Evolutionary conservation across 140 eudicot genomes (phyloP).

Genomic region (Stevia rebaudiana): DNA sequence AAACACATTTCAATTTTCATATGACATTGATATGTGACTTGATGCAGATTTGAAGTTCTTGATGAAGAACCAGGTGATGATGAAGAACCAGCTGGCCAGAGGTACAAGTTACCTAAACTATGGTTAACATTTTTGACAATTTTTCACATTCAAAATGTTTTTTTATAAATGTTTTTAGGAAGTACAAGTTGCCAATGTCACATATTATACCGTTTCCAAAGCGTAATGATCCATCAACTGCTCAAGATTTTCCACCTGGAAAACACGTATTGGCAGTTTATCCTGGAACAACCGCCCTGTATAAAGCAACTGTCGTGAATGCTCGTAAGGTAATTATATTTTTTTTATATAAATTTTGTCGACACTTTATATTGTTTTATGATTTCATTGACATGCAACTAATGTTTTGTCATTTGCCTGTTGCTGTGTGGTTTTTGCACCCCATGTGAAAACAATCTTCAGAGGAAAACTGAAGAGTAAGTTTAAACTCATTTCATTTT

Average conservation of each 20-base stretch:
- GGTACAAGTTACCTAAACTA: slow-evolving; percentile 33
- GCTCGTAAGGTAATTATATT: slow-evolving; percentile 65
- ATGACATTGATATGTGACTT: not conserved
- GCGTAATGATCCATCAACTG: slow-evolving; percentile 65
- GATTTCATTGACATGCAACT: slow-evolving; percentile 14
- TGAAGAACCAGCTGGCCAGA: slow-evolving; percentile 82
- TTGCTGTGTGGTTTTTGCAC: slow-evolving; percentile 19
- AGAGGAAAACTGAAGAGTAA: slow-evolving; percentile 84
- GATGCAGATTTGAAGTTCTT: slow-evolving; percentile 70
- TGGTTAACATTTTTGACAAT: not conserved
- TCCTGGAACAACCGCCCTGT: slow-evolving; percentile 89
- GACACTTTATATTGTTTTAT: not conserved
- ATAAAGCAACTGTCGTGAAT: slow-evolving; percentile 87
- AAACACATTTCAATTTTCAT: not conserved
- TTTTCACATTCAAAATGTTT: not conserved
- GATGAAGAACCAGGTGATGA: slow-evolving; percentile 99
- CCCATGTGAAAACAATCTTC: slow-evolving; percentile 17
- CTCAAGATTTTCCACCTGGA: slow-evolving; percentile 75
- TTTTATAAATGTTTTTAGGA: slow-evolving; percentile 28
- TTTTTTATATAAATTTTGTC: not conserved
- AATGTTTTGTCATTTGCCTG: slow-evolving; percentile 8
- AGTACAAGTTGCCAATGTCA: slow-evolving; percentile 77
- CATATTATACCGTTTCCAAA: slow-evolving; percentile 84
- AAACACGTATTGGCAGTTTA: slow-evolving; percentile 91
- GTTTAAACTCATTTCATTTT: not conserved